phyloP scores from a whole-genome alignment of 169 alveolate species.

The Eimeria maxima region DNA sequence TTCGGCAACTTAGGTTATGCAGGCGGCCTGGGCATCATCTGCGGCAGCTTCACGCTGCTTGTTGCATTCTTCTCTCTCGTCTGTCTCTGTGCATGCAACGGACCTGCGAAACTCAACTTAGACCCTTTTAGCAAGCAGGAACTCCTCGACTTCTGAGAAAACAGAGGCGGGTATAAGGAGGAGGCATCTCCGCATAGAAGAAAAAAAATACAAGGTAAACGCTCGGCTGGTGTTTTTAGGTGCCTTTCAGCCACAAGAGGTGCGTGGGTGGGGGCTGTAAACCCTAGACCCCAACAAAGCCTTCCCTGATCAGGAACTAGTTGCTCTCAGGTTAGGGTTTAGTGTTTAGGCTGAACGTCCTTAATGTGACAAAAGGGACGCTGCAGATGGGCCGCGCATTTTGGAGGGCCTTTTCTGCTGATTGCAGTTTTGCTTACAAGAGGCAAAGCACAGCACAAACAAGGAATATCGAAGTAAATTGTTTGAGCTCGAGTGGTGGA shows the following conservation, averaged over 20 bases:
- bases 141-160: constrained; percentile 19
- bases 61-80: constrained; percentile 71
- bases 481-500: neutral
- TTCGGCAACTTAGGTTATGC: constrained; percentile 77
- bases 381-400: too few relatives aligned
- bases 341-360: neutral
- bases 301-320: neutral
- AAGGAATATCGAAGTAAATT: too few relatives aligned
- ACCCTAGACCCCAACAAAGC: neutral
- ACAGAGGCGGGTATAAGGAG: neutral
- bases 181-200: neutral
- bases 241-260: neutral
- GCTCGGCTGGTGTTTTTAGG: neutral
- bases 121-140: constrained; percentile 54
- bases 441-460: neutral
- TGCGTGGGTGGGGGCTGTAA: neutral
- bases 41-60: constrained; percentile 75
- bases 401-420: too few relatives aligned
- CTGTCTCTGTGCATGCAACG: constrained; percentile 71
- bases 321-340: neutral
- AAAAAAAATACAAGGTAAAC: too few relatives aligned
- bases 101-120: constrained; percentile 46
- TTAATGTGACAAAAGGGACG: neutral
- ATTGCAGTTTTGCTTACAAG: neutral
- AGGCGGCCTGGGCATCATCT: constrained; percentile 77